Percentiles rank a stretch among this genome's conserved stretches.
phyloP scores from a whole-genome alignment of 2,329 filamentous ascomycete species.

The Didymella pinodella region DNA sequence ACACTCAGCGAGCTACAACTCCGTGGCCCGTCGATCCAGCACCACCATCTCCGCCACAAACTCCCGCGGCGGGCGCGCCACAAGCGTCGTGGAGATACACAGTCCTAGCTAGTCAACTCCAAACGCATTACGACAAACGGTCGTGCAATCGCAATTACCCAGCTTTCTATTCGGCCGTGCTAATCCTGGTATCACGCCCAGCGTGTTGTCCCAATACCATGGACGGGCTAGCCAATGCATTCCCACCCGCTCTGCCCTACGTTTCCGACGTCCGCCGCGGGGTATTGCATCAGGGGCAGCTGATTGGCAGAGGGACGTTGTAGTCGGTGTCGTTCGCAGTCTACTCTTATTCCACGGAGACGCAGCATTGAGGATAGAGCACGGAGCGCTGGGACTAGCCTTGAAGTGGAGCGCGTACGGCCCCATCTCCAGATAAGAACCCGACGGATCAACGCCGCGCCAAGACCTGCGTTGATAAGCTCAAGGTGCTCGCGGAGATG shows the following conservation, averaged over 20 bases:
- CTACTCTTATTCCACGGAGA: constrained; percentile 14
- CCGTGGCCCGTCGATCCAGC: constrained; percentile 22
- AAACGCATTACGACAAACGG: too few relatives aligned
- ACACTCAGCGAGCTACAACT: constrained; percentile 20
- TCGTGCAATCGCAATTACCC: background rate
- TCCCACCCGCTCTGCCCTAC: constrained; percentile 5
- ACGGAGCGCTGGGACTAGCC: background rate
- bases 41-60: constrained; percentile 8
- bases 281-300: background rate
- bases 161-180: constrained; percentile 19
- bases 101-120: background rate
- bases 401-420: constrained; percentile 17
- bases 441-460: constrained; percentile 23
- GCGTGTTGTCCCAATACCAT: background rate
- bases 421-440: constrained; percentile 33
- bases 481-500: constrained; percentile 8
- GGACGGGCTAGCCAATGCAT: constrained; percentile 6
- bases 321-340: background rate
- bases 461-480: constrained; percentile 30
- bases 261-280: constrained; percentile 34
- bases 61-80: constrained; percentile 13
- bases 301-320: constrained; percentile 18
- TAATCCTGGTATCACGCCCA: constrained; percentile 12
- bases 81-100: constrained; percentile 7
- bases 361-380: background rate